phyloP scores from a whole-genome alignment of 2,329 filamentous ascomycete species.

The Scolecobasidium constrictum region DNA sequence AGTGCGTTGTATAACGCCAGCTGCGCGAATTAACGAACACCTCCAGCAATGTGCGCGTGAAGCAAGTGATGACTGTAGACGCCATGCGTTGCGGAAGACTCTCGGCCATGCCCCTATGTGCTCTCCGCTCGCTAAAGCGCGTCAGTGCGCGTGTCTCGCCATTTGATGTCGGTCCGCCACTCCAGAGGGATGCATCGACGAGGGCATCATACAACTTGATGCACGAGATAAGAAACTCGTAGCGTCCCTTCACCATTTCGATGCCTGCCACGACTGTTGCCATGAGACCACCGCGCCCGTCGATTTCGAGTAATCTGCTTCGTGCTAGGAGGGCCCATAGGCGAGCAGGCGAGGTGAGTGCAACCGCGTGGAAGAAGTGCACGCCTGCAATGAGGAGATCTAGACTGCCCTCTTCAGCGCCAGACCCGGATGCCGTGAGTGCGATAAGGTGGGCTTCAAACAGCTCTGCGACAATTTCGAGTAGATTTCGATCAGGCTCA shows the following conservation, averaged over 20 bases:
- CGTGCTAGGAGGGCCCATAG: constrained; percentile 85
- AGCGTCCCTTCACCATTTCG: constrained; percentile 67
- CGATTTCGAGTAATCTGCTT: constrained; percentile 67
- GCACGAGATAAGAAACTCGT: constrained; percentile 65
- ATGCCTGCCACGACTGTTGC: constrained; percentile 69
- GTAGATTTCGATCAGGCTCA: constrained; percentile 50
- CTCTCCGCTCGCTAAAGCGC: constrained; percentile 27
- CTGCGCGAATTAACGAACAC: constrained; percentile 75
- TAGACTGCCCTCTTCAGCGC: constrained; percentile 43
- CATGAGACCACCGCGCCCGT: constrained; percentile 66
- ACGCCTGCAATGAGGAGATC: constrained; percentile 64
- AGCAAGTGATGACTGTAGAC: constrained; percentile 57
- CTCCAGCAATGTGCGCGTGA: constrained; percentile 67
- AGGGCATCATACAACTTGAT: constrained; percentile 64
- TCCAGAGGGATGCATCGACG: constrained; percentile 62
- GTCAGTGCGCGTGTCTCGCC: constrained; percentile 34
- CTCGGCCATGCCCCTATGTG: constrained; percentile 34
- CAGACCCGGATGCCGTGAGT: constrained; percentile 41
- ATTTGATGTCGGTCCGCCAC: constrained; percentile 53
- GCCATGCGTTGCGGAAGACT: constrained; percentile 71
- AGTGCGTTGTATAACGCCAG: constrained; percentile 67
- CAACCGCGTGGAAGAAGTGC: constrained; percentile 65
- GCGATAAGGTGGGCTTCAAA: constrained; percentile 57
- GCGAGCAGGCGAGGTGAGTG: constrained; percentile 64
- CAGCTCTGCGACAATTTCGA: constrained; percentile 72